Evolutionary conservation across 2,329 filamentous ascomycete genomes (phyloP).

Genomic region (Fusarium solani-melongenae): DNA sequence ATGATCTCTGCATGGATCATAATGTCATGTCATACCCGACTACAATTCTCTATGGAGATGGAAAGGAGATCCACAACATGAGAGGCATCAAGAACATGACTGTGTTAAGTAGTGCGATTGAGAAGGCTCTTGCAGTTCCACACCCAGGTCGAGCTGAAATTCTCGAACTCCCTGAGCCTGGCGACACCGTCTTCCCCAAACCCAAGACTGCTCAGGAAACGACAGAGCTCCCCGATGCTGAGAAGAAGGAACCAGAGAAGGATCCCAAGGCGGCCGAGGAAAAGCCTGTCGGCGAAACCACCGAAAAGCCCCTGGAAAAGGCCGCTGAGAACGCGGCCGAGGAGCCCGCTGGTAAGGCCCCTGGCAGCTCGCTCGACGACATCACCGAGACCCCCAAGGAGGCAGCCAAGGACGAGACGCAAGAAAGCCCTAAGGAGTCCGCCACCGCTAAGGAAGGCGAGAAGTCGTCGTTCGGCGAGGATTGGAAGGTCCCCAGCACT

Average conservation of each 20-base stretch:
- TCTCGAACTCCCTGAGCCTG: constrained; percentile 76
- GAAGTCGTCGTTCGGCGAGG: constrained; percentile 41
- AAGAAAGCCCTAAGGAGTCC: constrained; percentile 26
- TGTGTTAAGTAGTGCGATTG: constrained; percentile 75
- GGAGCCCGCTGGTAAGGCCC: constrained; percentile 32
- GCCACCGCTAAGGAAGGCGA: constrained; percentile 42
- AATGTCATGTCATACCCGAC: constrained; percentile 79
- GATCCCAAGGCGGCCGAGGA: constrained; percentile 51
- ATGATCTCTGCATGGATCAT: constrained; percentile 78
- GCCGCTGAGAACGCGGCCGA: constrained; percentile 25
- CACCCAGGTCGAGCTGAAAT: constrained; percentile 81
- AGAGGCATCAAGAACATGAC: constrained; percentile 76
- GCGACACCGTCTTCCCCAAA: constrained; percentile 63
- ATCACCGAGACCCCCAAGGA: constrained; percentile 43
- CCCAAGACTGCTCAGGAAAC: constrained; percentile 14
- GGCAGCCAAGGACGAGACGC: constrained; percentile 7
- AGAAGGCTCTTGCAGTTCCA: constrained; percentile 79
- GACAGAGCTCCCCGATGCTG: constrained; percentile 17
- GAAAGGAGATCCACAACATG: constrained; percentile 71
- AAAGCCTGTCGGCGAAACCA: constrained; percentile 23
- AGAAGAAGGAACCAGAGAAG: constrained; percentile 33
- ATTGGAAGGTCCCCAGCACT: constrained; percentile 46
- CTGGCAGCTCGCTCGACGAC: constrained; percentile 31
- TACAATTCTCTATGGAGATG: constrained; percentile 83
- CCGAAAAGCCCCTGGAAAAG: constrained; percentile 30